These are phyloP conservation scores for Phlebiopsis gigantea DNA, from an alignment of 768 basidiomycete genomes.

Conservation along the genomic window DNA sequence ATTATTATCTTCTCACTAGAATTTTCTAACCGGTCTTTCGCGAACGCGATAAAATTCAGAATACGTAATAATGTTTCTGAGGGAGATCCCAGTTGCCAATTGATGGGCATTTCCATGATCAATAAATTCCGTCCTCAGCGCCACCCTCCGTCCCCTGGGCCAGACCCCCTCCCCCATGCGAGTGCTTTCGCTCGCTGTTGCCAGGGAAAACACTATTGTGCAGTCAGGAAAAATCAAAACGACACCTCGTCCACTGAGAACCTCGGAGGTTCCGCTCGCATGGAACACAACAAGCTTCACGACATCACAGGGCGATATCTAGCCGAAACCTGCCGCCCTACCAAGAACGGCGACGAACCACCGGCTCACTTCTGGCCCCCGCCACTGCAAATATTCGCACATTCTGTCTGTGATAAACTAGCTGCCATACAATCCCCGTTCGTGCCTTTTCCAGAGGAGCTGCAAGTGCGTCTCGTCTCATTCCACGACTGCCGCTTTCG, in stretches of 20 bases:
- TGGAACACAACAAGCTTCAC: constrained; percentile 1
- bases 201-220: not conserved
- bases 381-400: not conserved
- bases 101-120: constrained; percentile 8
- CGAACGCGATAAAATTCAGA: constrained; percentile 12
- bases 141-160: not conserved
- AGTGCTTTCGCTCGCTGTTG: not conserved
- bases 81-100: constrained; percentile 11
- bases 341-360: not conserved
- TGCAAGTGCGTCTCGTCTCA: constrained; percentile 4
- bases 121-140: not conserved
- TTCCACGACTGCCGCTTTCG: constrained; percentile 1
- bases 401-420: not conserved
- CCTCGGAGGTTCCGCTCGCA: not conserved
- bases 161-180: not conserved
- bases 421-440: constrained; percentile 2
- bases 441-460: constrained; percentile 9
- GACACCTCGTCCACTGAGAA: not conserved
- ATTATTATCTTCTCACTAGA: constrained; percentile 30
- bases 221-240: not conserved
- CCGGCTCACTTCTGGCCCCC: not conserved
- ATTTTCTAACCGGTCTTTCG: constrained; percentile 20
- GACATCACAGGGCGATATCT: constrained; percentile 8
- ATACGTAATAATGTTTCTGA: constrained; percentile 46
- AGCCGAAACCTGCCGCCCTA: constrained; percentile 12